These are phyloP conservation scores for Cladosporium colombiae DNA, from an alignment of 2,329 filamentous ascomycete genomes.

Conservation along the genomic window DNA sequence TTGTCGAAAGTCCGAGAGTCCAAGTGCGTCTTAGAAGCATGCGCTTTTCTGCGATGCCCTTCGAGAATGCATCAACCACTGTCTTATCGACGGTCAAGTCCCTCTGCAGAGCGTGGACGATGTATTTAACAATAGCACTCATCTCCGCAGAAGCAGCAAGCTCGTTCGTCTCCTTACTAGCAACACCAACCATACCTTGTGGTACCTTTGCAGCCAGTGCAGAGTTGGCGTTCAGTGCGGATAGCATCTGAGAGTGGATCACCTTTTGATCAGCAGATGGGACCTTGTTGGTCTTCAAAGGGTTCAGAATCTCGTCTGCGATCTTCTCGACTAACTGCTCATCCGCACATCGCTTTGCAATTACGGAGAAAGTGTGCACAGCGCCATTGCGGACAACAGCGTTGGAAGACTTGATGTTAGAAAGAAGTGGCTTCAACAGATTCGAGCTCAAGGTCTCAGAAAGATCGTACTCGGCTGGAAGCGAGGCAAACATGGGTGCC, in stretches of 20 bases:
- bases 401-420: slow-evolving; percentile 90
- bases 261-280: slow-evolving; percentile 81
- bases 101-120: slow-evolving; percentile 62
- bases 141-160: slow-evolving; percentile 75
- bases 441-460: slow-evolving; percentile 70
- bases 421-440: slow-evolving; percentile 82
- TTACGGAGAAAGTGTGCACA: slow-evolving; percentile 68
- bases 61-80: slow-evolving; percentile 70
- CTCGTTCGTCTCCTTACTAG: slow-evolving; percentile 87
- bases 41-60: slow-evolving; percentile 86
- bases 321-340: slow-evolving; percentile 64
- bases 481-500: slow-evolving; percentile 67
- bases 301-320: slow-evolving; percentile 73
- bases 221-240: slow-evolving; percentile 61
- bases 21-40: slow-evolving; percentile 74
- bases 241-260: slow-evolving; percentile 78
- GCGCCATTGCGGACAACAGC: slow-evolving; percentile 73
- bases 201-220: slow-evolving; percentile 67
- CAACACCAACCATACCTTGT: slow-evolving; percentile 65
- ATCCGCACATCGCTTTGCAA: slow-evolving; percentile 65
- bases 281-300: slow-evolving; percentile 81
- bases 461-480: slow-evolving; percentile 73
- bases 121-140: slow-evolving; percentile 66
- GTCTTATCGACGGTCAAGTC: slow-evolving; percentile 64
- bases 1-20: slow-evolving; percentile 71